Conservation (phyloP, 2,329 filamentous ascomycete species). For the Decorospora gaudefroyi region DNA sequence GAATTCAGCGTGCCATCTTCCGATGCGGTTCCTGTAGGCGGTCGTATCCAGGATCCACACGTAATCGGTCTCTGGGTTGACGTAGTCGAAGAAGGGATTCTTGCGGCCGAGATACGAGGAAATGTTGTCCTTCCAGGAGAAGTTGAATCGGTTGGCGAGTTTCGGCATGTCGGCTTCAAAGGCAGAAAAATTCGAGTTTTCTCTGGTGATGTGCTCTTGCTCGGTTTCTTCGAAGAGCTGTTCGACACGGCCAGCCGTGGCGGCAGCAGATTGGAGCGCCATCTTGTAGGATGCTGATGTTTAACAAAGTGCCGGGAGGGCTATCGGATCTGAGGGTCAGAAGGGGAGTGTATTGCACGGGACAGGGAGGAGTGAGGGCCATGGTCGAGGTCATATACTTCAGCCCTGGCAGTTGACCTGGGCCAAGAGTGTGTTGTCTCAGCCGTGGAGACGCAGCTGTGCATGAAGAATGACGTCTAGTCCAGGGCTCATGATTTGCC, state of each 20-base stretch:
- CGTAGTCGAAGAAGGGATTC: constrained; percentile 48
- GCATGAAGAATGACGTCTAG: constrained; percentile 17
- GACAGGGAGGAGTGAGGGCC: constrained; percentile 26
- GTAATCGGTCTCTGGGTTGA: constrained; percentile 67
- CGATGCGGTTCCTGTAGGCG: constrained; percentile 64
- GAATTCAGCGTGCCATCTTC: constrained; percentile 78
- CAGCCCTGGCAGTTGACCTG: constrained; percentile 22
- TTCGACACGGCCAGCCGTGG: constrained; percentile 37
- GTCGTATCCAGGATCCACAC: constrained; percentile 94
- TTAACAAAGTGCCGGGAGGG: constrained; percentile 22
- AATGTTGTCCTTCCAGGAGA: constrained; percentile 47
- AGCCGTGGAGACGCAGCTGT: constrained; percentile 14
- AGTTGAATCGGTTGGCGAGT: constrained; percentile 40
- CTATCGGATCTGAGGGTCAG: constrained; percentile 39
- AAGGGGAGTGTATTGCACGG: constrained; percentile 42
- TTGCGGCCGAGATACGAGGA: constrained; percentile 46
- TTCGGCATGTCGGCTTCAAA: constrained; percentile 47
- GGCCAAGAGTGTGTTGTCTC: constrained; percentile 17
- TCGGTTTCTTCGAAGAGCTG: constrained; percentile 41
- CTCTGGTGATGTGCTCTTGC: constrained; percentile 41
- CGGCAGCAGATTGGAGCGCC: constrained; percentile 28
- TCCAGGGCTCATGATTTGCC: constrained; percentile 12
- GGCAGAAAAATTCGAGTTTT: constrained; percentile 36
- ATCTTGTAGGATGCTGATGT: constrained; percentile 31
- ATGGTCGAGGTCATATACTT: constrained; percentile 24